Conservation (phyloP, 208 protist species). For the Wallacemonas sp. region DNA sequence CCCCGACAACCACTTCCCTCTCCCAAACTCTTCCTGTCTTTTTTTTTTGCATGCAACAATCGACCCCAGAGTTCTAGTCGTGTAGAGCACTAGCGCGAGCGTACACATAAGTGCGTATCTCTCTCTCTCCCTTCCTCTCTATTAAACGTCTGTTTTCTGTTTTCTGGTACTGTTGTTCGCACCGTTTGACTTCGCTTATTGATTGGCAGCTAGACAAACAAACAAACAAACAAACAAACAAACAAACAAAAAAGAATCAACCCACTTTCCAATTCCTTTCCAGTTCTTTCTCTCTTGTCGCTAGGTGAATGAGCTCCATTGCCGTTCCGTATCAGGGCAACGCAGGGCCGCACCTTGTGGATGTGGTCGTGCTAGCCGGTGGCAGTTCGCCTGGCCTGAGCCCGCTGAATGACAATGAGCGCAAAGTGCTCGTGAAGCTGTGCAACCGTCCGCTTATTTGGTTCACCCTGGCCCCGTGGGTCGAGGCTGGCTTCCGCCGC, state of each 20-base stretch:
- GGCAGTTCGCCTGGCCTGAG: constrained; percentile 49
- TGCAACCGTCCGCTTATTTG: constrained; percentile 88
- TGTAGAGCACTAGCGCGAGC: no score
- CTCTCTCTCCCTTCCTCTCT: no score
- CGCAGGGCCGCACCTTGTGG: constrained; percentile 38
- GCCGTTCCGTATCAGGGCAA: constrained; percentile 5
- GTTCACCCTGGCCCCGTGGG: constrained; percentile 78
- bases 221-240: neutral
- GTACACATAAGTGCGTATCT: no score
- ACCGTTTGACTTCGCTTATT: no score
- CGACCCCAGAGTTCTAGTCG: no score
- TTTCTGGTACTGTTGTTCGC: no score
- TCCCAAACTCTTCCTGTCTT: no score
- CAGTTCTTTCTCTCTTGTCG: neutral
- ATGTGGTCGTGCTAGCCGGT: constrained; percentile 84
- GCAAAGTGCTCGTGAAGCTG: constrained; percentile 37
- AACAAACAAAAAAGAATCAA: neutral
- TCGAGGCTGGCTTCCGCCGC: constrained; percentile 59
- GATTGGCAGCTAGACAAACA: no score
- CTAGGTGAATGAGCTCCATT: neutral
- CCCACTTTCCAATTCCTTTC: neutral
- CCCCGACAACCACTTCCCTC: no score
- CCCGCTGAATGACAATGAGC: constrained; percentile 62
- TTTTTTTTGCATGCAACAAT: no score
- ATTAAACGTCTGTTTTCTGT: no score